A percentile compares a stretch with the other conserved stretches of the same genome.
Evolutionary conservation across 179 eudicot genomes (phyloP).

Genomic region (Amaranthus tricolor): DNA sequence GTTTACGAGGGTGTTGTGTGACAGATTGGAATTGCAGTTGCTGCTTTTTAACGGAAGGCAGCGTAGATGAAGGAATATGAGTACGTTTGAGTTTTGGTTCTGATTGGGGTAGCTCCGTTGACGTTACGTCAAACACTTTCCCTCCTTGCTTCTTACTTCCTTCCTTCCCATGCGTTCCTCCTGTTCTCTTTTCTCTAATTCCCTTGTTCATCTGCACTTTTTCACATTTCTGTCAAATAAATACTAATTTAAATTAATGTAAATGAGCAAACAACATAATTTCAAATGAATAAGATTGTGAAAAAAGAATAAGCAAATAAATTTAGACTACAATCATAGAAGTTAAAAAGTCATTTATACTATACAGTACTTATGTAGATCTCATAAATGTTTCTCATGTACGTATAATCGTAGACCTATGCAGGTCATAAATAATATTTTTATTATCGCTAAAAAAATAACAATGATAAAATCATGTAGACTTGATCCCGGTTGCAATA

Average conservation of each 20-base stretch:
- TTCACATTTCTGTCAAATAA: neutral
- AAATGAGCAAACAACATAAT: too few relatives aligned
- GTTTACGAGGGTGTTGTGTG: slow-evolving; percentile 27
- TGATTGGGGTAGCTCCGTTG: slow-evolving; percentile 34
- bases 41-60: slow-evolving; percentile 18
- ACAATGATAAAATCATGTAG: too few relatives aligned
- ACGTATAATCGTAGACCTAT: too few relatives aligned
- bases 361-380: too few relatives aligned
- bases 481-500: too few relatives aligned
- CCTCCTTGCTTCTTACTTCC: slow-evolving; percentile 38
- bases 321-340: neutral
- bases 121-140: slow-evolving; percentile 47
- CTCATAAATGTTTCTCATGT: too few relatives aligned
- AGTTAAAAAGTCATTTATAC: too few relatives aligned
- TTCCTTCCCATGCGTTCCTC: slow-evolving; percentile 19
- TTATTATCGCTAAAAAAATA: too few relatives aligned
- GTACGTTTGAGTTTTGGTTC: slow-evolving; percentile 21
- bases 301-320: too few relatives aligned
- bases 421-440: too few relatives aligned
- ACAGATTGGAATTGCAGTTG: slow-evolving; percentile 32
- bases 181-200: slow-evolving; percentile 13
- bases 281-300: too few relatives aligned
- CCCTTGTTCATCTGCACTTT: slow-evolving; percentile 14
- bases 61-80: neutral
- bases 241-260: too few relatives aligned